These are phyloP conservation scores for Salix udensis DNA, from an alignment of 345 rosid genomes.

Conservation along the genomic window DNA sequence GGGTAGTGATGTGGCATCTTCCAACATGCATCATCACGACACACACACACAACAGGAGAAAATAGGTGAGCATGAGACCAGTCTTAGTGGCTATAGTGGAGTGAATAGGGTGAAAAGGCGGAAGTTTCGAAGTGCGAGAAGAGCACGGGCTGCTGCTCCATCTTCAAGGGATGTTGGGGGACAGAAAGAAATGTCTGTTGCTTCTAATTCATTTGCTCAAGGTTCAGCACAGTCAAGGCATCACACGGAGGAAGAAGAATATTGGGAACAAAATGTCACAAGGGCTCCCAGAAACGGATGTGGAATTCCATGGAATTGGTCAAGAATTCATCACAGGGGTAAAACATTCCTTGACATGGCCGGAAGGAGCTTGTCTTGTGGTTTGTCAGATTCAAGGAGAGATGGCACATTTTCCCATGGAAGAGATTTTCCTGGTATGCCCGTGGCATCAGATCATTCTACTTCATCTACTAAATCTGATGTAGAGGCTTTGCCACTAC, in stretches of 20 bases:
- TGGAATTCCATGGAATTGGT: constrained; percentile 98
- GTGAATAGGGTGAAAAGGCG: constrained; percentile 51
- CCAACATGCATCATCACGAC: constrained; percentile 40
- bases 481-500: constrained; percentile 66
- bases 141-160: constrained; percentile 34
- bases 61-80: constrained; percentile 32
- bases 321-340: constrained; percentile 84
- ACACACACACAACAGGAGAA: constrained; percentile 33
- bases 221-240: constrained; percentile 34
- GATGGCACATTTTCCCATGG: constrained; percentile 46
- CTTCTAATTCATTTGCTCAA: constrained; percentile 65
- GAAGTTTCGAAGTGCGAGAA: constrained; percentile 58
- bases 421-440: constrained; percentile 55
- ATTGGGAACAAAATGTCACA: constrained; percentile 46
- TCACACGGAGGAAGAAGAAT: constrained; percentile 44
- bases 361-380: constrained; percentile 94
- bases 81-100: constrained; percentile 39
- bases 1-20: constrained; percentile 71
- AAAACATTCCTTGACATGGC: constrained; percentile 82
- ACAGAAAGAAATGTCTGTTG: constrained; percentile 71
- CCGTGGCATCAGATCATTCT: constrained; percentile 55
- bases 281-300: constrained; percentile 80
- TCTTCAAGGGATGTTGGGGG: constrained; percentile 48
- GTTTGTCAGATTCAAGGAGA: constrained; percentile 70
- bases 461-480: constrained; percentile 47